Percentiles rank a stretch among this genome's conserved stretches.
Conservation (phyloP, 768 basidiomycete species). For the Leucocoprinus sp. region DNA sequence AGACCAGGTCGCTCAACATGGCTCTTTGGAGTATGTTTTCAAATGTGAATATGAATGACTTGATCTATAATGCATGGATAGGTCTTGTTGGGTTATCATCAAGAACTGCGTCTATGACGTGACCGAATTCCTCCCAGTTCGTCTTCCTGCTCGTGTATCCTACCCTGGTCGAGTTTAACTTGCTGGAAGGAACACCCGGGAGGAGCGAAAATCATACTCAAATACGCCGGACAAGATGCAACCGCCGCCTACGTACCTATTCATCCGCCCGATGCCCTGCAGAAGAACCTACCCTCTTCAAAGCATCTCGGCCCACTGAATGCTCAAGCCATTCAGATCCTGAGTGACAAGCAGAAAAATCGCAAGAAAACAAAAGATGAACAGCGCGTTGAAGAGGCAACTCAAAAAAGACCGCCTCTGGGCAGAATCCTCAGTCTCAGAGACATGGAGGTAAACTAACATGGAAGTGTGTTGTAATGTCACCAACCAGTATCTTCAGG, state of each 20-base stretch:
- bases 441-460: slow-evolving; percentile 66
- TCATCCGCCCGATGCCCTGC: slow-evolving; percentile 76
- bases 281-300: slow-evolving; percentile 57
- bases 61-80: slow-evolving; percentile 19
- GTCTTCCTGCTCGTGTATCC: slow-evolving; percentile 12
- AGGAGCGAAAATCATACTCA: slow-evolving; percentile 73
- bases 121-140: slow-evolving; percentile 64
- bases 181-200: slow-evolving; percentile 63
- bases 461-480: background rate
- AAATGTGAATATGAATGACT: background rate
- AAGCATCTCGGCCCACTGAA: slow-evolving; percentile 69
- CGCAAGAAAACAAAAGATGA: slow-evolving; percentile 61
- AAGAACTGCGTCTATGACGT: slow-evolving; percentile 79
- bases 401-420: slow-evolving; percentile 54
- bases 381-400: slow-evolving; percentile 54
- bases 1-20: slow-evolving; percentile 54
- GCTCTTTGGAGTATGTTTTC: slow-evolving; percentile 35
- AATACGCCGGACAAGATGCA: slow-evolving; percentile 83
- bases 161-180: background rate
- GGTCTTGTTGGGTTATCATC: slow-evolving; percentile 84
- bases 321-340: slow-evolving; percentile 28
- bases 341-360: slow-evolving; percentile 30
- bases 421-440: slow-evolving; percentile 62
- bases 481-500: slow-evolving; percentile 27
- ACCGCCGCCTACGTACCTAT: slow-evolving; percentile 71